Evolutionary conservation across 2,329 filamentous ascomycete species (phyloP).

Genomic region (Leptographium galeiforme): DNA sequence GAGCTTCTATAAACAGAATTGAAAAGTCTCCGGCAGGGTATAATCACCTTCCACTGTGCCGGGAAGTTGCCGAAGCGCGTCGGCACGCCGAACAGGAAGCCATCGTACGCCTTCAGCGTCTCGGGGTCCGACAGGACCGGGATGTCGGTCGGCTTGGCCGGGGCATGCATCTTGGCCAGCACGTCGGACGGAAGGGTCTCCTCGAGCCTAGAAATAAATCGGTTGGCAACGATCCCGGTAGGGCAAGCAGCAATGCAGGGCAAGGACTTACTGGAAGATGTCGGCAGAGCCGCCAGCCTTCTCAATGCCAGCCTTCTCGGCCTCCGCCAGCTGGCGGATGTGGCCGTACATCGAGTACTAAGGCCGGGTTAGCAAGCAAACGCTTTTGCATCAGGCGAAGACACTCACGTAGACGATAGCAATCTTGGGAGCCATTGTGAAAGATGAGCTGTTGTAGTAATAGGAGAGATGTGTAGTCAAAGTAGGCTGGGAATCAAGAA

Average conservation of each 20-base stretch:
- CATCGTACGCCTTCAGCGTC: conserved; percentile 65
- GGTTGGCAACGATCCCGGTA: not conserved
- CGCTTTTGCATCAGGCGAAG: not conserved
- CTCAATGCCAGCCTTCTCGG: conserved; percentile 82
- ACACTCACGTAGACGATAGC: conserved; percentile 74
- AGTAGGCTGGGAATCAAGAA: not conserved
- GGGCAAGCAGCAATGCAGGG: not conserved
- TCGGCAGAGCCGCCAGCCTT: conserved; percentile 71
- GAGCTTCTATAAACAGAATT: not conserved
- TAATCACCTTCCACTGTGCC: conserved; percentile 67
- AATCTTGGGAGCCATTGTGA: conserved; percentile 76
- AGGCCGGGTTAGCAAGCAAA: not conserved
- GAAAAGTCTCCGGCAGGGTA: not conserved
- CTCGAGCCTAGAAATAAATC: conserved; percentile 38
- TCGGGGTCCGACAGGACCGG: conserved; percentile 44
- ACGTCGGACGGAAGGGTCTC: conserved; percentile 83
- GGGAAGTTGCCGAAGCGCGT: conserved; percentile 97
- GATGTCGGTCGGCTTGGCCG: conserved; percentile 56
- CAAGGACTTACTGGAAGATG: conserved; percentile 57
- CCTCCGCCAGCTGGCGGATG: conserved; percentile 69
- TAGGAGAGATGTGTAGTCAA: not conserved
- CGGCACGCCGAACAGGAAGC: conserved; percentile 83
- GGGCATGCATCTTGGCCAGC: conserved; percentile 81
- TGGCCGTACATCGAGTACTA: conserved; percentile 95
- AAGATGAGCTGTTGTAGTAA: conserved; percentile 8